Base-by-base conservation (phyloP, 2,329 filamentous ascomycete genomes). In the Aureobasidium zeae region DNA sequence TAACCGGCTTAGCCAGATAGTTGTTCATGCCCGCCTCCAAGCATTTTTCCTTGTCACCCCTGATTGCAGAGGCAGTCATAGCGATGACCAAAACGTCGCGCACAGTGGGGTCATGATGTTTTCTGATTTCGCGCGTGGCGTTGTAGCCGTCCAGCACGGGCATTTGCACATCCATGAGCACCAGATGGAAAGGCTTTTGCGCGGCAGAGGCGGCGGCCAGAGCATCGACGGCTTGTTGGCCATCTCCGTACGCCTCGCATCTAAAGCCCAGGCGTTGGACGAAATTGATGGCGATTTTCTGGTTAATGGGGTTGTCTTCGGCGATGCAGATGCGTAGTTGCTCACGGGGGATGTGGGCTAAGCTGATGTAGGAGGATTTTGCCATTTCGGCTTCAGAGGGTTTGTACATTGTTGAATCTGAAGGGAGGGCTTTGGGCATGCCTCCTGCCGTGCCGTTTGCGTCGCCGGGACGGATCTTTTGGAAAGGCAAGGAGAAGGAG, bases 121-220 rank as follows among this genome's bases (percentile, higher is more conserved):
- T 77, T 8, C 88, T 80, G 32, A 95, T 78, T 46, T 86, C 73
- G 51, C 83, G 82, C 0, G 88, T 95, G 1, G 88, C 87, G 62
- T 94, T 84, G 59, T 94, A 94, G 5, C 88, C 88, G 59, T 95
- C 88, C 7, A 94, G 74, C 3, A 93, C 79, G 0, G 88, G 88
- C 88, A 95, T 95, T 64, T 94, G 87, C 3, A 94, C 86, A 59
- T 95, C 88, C 88, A 95, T 95, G 32, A 95, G 73, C 29, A 94
- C 81, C 22, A 95, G 74, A 56, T 95, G 87, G 64, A 93, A 95
- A 0, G 87, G 88, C 7, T 70, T 70, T 1, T 81, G 81, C 49
- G 84, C 81, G 32, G 68, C 71, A 3, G 83, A 82, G 49, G 81
- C 83, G 38, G 76, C 69, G 7, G 82, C 79, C n/a, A 95, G 67